Evolutionary conservation across 768 basidiomycete species (phyloP), one percentile per base, ranked within the genome.

Genomic region (Paxillus involutus): DNA sequence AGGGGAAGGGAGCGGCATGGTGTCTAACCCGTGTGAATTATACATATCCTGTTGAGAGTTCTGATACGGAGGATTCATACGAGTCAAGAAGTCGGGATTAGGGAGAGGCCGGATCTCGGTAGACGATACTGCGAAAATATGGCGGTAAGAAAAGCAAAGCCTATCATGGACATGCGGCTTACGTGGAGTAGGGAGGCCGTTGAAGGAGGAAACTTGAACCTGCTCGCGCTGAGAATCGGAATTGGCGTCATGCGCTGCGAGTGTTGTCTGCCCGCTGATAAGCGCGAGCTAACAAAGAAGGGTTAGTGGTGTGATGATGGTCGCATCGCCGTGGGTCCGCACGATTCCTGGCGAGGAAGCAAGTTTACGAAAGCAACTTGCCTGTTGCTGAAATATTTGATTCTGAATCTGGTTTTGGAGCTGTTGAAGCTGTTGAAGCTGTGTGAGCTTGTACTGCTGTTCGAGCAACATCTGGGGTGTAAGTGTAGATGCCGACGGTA

Each of bases 331-430:
- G 40, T 45, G 40, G 55, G 54, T 49, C 44, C 39, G 50, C 47
- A 45, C 52, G 19, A 40, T 35, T 43, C 30, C 42, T 32, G 9
- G 30, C 26, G 17, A 50, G 39, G 16, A 41, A 14, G 24, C 3
- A 30, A 35, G 44, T 30, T 33, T 32, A 30, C 40, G 51, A 48
- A 52, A 51, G 45, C 46, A 47, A 66, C 81, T 57, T 52, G 88
- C 92, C 85, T 94, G 92, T 66, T 94, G 91, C 63, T 94, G 91
- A 55, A 93, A 89, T 55, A 92, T 89, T 75, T 91, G 88, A 53
- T 85, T 85, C 67, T 94, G 89, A 53, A 92, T 89, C 73, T 91
- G 88, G 55, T 87, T 85, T 64, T 94, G 89, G 12, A 87, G 75
- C 66, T 89, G 84, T 64, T 88, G 88, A 9, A 89, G 75, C 66